These are phyloP conservation scores for Oenanthe sinensis DNA, from an alignment of 129 eudicot species.

Conservation along the genomic window DNA sequence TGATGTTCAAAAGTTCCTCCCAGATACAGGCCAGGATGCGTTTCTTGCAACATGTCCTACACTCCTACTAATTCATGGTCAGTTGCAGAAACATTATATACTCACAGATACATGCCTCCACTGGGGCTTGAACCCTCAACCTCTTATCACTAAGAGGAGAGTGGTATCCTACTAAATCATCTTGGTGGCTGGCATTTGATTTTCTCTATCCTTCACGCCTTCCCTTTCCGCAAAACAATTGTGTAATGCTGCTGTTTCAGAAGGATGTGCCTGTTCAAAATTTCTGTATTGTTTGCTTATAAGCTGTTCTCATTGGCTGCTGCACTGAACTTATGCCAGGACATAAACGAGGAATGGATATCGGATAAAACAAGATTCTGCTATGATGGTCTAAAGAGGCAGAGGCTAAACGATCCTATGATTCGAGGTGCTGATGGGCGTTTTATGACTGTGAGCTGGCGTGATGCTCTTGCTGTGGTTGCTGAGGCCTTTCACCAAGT, in stretches of 20 bases:
- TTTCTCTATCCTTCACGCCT: background rate
- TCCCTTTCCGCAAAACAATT: background rate
- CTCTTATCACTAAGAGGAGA: background rate
- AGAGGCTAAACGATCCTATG: conserved; percentile 94
- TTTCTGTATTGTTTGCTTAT: background rate
- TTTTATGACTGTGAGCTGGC: conserved; percentile 80
- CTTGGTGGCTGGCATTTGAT: background rate
- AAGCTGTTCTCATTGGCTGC: conserved; percentile 11
- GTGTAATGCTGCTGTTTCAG: background rate
- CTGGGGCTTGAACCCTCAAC: background rate
- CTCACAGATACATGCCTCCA: too few species aligned
- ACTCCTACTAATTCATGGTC: too few species aligned
- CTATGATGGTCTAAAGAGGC: conserved; percentile 97
- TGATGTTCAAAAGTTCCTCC: too few species aligned
- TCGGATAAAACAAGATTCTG: conserved; percentile 93
- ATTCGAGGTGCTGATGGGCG: conserved; percentile 94
- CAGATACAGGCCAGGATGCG: too few species aligned
- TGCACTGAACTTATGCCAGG: conserved; percentile 37
- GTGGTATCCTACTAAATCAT: background rate
- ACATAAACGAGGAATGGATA: conserved; percentile 96
- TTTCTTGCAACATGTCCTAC: too few species aligned
- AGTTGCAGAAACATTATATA: too few species aligned
- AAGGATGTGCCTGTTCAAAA: background rate
- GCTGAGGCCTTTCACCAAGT: conserved; percentile 77
- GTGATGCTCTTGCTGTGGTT: conserved; percentile 88